Percentiles rank a stretch among this genome's conserved stretches.
These are phyloP conservation scores for Diaporthe destruens DNA, from an alignment of 2,329 filamentous ascomycete genomes.

Conservation along the genomic window DNA sequence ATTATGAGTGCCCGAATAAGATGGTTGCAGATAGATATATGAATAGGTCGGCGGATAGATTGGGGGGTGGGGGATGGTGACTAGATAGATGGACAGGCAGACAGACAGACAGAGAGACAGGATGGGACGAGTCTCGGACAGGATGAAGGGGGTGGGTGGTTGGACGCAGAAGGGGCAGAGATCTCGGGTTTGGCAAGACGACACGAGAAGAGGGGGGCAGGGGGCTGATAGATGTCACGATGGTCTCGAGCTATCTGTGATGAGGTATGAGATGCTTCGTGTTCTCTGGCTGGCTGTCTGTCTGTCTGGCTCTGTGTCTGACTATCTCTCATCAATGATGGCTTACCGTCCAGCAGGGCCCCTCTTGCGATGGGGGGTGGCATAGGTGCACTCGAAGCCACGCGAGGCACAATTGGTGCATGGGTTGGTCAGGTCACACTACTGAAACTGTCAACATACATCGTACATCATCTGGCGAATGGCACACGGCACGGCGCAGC, in stretches of 20 bases:
- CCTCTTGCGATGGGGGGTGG: slow-evolving; percentile 38
- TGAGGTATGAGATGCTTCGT: not conserved
- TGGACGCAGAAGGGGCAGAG: not conserved
- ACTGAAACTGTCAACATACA: slow-evolving; percentile 24
- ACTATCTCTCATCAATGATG: not conserved
- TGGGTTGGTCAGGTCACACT: slow-evolving; percentile 33
- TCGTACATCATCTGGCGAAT: not conserved
- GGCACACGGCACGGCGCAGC: not conserved
- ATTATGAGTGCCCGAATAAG: slow-evolving; percentile 20
- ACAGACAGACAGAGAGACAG: not conserved
- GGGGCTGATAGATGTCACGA: not conserved
- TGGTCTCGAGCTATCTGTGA: not conserved
- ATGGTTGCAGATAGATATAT: not conserved
- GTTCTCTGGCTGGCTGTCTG: not conserved
- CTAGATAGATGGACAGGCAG: not conserved
- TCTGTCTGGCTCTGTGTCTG: not conserved
- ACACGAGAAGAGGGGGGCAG: no score
- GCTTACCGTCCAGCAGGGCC: slow-evolving; percentile 37
- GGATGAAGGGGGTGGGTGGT: not conserved
- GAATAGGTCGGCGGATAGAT: not conserved
- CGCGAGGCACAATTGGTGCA: slow-evolving; percentile 38
- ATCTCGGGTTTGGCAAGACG: not conserved
- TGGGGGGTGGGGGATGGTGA: no score
- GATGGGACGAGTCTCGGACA: not conserved
- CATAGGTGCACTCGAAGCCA: slow-evolving; percentile 38